Evolutionary conservation across 495 filamentous ascomycete genomes (phyloP).

Genomic region (Astrocystis sublimbata): DNA sequence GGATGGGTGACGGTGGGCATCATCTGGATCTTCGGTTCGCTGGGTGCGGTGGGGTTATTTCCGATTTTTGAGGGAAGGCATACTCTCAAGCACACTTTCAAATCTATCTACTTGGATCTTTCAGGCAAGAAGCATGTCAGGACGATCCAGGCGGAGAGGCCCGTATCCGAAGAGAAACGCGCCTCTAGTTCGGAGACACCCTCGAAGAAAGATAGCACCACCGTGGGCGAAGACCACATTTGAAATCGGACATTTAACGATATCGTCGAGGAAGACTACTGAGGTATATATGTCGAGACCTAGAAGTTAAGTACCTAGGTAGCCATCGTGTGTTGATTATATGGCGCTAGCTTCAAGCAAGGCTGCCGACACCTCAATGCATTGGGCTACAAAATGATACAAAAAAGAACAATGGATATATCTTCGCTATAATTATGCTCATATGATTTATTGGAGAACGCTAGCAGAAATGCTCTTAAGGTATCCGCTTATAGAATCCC

Average conservation of each 20-base stretch:
- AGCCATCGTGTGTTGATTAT: too few relatives aligned
- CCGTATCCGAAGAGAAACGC: constrained; percentile 22
- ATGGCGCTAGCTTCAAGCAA: too few relatives aligned
- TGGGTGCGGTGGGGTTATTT: constrained; percentile 74
- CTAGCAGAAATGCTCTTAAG: too few relatives aligned
- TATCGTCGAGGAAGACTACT: neutral
- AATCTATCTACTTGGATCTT: constrained; percentile 68
- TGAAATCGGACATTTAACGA: neutral
- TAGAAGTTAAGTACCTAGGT: too few relatives aligned
- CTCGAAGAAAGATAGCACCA: constrained; percentile 10
- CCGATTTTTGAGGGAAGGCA: constrained; percentile 78
- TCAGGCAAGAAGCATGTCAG: constrained; percentile 57
- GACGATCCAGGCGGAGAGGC: constrained; percentile 36
- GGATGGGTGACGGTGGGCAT: constrained; percentile 89
- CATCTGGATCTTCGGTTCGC: constrained; percentile 79
- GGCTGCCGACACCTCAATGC: too few relatives aligned
- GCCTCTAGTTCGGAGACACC: constrained; percentile 15
- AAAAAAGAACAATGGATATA: too few relatives aligned
- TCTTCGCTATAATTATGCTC: too few relatives aligned
- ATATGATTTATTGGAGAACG: too few relatives aligned
- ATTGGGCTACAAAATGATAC: too few relatives aligned
- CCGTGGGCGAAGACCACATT: neutral
- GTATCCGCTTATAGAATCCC: too few relatives aligned
- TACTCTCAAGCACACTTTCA: constrained; percentile 64
- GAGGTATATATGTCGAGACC: too few relatives aligned